Evolutionary conservation across 345 rosid species (phyloP), one percentile per base, ranked within the genome.

Genomic region (Acer negundo): DNA sequence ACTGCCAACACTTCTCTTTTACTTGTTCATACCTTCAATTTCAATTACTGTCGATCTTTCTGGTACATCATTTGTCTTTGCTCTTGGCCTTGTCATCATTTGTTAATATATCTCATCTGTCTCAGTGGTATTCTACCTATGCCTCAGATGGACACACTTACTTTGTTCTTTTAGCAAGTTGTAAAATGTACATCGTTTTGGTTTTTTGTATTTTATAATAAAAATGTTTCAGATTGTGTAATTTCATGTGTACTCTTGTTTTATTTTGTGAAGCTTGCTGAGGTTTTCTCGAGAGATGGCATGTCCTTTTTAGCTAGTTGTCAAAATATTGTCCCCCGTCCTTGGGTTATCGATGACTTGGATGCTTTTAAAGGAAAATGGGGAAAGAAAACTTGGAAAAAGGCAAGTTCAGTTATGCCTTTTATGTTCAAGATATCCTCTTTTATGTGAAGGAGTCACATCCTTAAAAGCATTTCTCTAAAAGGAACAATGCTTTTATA

Each of bases 271-370:
- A 85, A 96, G 99, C 98, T 97, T 79, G 98, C 99, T 20, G 98
- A 97, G 92, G 95, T 94, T 55, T 97, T 97, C 88, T 93, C 97
- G 9, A 97, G 20, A 79, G 97, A 97, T 62, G 97, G 98, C n/a
- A 94, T 97, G 93, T 91, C 99, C 40, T 97, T 97, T 75, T 80
- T 91, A 80, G 97, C 98, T 77, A 97, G 94, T 67, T 93, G 91
- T 87, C 97, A 97, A 83, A 97, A 91, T 89, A 87, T 97, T 79
- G 91, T 91, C 67, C 80, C 97, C 53, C 86, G 97, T 49, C 99
- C 99, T 38, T 97, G 98, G 97, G 99, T 93, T 63, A 84, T 94
- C 76, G 99, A 97, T 89, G 98, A 97, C 78, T 80, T 97, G 74
- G 98, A 94, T 2, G 69, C 79, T 78, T 97, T 97, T 76, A 90